Evolutionary conservation across 352 stramenopile species (phyloP).

Genomic region (Phytopythium helicoides): DNA sequence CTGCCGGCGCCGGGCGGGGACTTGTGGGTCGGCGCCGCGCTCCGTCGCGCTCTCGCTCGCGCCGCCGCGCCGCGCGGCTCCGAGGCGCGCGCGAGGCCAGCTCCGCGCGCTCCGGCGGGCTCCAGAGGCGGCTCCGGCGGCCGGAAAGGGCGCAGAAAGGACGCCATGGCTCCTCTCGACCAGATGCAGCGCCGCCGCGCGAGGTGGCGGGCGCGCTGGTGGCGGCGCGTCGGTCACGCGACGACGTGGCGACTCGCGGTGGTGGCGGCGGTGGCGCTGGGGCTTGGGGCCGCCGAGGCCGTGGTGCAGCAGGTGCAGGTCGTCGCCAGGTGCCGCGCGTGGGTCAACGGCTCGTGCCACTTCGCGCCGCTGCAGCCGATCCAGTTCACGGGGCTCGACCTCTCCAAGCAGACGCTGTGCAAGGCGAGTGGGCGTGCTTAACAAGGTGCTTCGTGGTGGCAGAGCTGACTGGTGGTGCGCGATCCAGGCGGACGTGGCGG

Average conservation of each 20-base stretch:
- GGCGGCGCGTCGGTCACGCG: slow-evolving; percentile 5
- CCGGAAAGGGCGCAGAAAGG: slow-evolving; percentile 11
- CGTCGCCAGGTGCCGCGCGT: slow-evolving; percentile 54
- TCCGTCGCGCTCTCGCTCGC: no score
- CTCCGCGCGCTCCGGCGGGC: no score
- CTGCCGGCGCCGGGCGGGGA: no score
- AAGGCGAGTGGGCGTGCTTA: slow-evolving; percentile 32
- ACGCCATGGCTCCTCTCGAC: slow-evolving; percentile 2
- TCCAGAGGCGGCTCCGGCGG: no score
- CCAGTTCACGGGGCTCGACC: slow-evolving; percentile 38
- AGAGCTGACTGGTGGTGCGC: not conserved
- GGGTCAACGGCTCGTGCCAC: slow-evolving; percentile 45
- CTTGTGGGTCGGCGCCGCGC: no score
- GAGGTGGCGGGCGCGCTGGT: slow-evolving; percentile 3
- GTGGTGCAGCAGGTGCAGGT: slow-evolving; percentile 62
- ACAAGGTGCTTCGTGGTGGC: not conserved
- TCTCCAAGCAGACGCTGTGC: slow-evolving; percentile 67
- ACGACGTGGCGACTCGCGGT: slow-evolving; percentile 9
- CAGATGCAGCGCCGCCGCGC: slow-evolving; percentile 5
- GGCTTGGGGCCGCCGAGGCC: slow-evolving; percentile 28
- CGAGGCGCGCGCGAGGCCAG: not conserved
- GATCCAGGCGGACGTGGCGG: slow-evolving; percentile 63
- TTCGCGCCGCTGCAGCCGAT: slow-evolving; percentile 53
- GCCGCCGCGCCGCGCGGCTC: not conserved
- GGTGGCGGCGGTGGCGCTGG: not conserved